Evolutionary conservation across 2,329 filamentous ascomycete species (phyloP).

Genomic region (Botryotinia narcissicola): DNA sequence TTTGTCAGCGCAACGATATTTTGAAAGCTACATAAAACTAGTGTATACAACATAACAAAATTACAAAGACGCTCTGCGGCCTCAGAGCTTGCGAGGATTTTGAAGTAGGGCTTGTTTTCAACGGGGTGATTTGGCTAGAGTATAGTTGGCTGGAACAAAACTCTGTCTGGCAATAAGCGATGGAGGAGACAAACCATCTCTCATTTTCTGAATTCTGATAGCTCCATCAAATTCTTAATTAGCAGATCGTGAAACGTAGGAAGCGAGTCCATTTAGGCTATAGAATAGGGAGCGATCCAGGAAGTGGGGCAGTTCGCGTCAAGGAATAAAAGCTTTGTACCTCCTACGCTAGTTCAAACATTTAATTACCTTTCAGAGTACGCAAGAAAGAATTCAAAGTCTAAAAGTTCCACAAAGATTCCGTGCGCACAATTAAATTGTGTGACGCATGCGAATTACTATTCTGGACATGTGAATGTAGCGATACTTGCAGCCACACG

Average conservation of each 20-base stretch:
- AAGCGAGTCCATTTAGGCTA: not conserved
- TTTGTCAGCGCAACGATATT: not conserved
- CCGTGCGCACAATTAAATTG: not conserved
- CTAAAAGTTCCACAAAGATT: not conserved
- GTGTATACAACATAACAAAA: not conserved
- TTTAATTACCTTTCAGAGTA: not conserved
- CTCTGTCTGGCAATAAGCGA: not conserved
- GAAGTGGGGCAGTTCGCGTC: not conserved
- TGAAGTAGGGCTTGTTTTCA: not conserved
- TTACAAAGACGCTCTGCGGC: not conserved
- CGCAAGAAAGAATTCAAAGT: not conserved
- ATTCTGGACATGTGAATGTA: not conserved
- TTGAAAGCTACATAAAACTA: not conserved
- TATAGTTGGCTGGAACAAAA: not conserved
- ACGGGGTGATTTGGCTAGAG: not conserved
- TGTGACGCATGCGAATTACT: not conserved
- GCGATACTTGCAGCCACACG: not conserved
- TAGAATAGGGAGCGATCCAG: not conserved
- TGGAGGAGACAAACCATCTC: rapidly evolving
- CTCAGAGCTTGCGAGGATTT: not conserved
- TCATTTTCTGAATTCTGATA: not conserved
- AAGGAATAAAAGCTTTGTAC: not conserved
- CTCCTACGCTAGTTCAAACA: not conserved
- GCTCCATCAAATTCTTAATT: not conserved
- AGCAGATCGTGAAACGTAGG: not conserved